Conservation (phyloP, 1,284 basidiomycete species). For the Rhodotorula sp. region DNA sequence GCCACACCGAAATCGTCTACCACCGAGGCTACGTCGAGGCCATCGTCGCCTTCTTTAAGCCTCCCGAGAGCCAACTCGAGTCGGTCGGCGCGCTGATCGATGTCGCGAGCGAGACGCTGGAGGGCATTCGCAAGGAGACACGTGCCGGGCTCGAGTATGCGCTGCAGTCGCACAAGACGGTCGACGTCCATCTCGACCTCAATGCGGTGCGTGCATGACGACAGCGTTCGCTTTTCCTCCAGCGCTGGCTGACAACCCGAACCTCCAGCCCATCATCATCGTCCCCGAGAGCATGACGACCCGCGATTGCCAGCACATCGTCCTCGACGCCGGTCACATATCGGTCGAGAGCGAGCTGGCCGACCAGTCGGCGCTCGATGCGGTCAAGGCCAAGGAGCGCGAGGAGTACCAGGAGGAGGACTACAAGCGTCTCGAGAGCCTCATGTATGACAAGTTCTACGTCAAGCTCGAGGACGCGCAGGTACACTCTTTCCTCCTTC, state of each 20-base stretch:
- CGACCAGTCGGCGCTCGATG: conserved; percentile 75
- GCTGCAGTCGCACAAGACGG: conserved; percentile 87
- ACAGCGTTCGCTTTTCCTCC: no score
- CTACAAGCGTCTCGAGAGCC: conserved; percentile 79
- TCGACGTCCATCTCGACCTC: conserved; percentile 94
- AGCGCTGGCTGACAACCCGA: neutral
- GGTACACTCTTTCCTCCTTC: conserved; percentile 55
- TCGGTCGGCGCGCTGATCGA: conserved; percentile 72
- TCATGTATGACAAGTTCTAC: conserved; percentile 95
- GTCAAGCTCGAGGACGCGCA: conserved; percentile 87
- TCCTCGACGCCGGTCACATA: conserved; percentile 97
- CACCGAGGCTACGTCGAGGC: conserved; percentile 93
- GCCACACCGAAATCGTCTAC: conserved; percentile 97
- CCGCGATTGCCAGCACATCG: conserved; percentile 77
- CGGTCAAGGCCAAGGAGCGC: conserved; percentile 81
- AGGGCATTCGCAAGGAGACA: conserved; percentile 92
- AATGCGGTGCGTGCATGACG: conserved; percentile 62
- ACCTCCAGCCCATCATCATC: conserved; percentile 77
- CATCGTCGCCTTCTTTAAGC: conserved; percentile 88
- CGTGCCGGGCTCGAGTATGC: conserved; percentile 93
- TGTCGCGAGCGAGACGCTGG: conserved; percentile 90
- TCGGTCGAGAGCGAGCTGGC: conserved; percentile 87
- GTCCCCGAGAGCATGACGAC: conserved; percentile 82
- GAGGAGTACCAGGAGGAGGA: conserved; percentile 87
- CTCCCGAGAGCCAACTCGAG: conserved; percentile 91